A percentile compares a stretch with the other conserved stretches of the same genome.
Conservation (phyloP, 371 early-diverging fungal species). For the Mucor circinelloides region DNA sequence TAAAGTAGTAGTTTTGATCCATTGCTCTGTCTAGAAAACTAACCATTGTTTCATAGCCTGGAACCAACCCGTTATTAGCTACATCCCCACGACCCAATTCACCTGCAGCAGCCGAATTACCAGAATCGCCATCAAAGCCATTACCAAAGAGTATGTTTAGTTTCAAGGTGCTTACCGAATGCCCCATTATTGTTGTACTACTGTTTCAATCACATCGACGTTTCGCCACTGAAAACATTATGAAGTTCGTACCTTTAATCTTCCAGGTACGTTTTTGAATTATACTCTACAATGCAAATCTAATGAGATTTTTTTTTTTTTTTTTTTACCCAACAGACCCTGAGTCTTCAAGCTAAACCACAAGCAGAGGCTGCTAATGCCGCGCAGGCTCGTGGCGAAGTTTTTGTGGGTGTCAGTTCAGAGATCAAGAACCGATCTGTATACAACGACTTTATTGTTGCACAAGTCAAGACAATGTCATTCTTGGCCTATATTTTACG, state of each 20-base stretch:
- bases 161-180: conserved; percentile 97
- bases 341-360: conserved; percentile 76
- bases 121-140: conserved; percentile 68
- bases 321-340: conserved; percentile 60
- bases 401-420: conserved; percentile 84
- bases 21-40: too few relatives aligned
- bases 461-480: conserved; percentile 96
- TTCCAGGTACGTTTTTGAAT: conserved; percentile 60
- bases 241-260: conserved; percentile 85
- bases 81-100: conserved; percentile 81
- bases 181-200: conserved; percentile 95
- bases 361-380: conserved; percentile 75
- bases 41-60: conserved; percentile 55
- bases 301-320: too few relatives aligned
- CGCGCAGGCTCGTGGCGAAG: conserved; percentile 67
- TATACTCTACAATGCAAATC: too few relatives aligned
- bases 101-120: conserved; percentile 65
- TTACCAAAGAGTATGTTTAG: conserved; percentile 78
- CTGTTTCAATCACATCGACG: conserved; percentile 87
- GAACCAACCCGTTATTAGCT: conserved; percentile 49
- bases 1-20: conserved; percentile 18
- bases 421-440: conserved; percentile 71
- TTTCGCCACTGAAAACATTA: conserved; percentile 78
- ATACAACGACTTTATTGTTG: conserved; percentile 83
- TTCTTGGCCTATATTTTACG: conserved; percentile 94